phyloP scores from a whole-genome alignment of 192 early-diverging fungal genomes.

The Entomortierella chlamydospora region DNA sequence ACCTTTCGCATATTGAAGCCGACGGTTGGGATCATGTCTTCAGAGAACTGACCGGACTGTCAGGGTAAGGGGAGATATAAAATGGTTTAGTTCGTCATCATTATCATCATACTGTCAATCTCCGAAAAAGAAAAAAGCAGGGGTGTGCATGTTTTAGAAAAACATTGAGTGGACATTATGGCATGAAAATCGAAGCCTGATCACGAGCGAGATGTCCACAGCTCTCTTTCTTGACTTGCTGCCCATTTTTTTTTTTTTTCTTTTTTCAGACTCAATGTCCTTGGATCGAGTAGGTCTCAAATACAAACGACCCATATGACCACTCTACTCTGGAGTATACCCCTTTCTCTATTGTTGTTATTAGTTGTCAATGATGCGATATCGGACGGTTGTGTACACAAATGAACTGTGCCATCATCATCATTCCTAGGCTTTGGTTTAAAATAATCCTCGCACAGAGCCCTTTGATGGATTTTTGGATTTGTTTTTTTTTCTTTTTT shows the following conservation, averaged over 20 bases:
- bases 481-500: neutral
- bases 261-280: neutral
- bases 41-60: conserved; percentile 81
- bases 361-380: neutral
- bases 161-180: no score
- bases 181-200: neutral
- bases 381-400: neutral
- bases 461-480: neutral
- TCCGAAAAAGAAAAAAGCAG: neutral
- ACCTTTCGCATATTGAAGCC: conserved; percentile 99
- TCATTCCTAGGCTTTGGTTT: neutral
- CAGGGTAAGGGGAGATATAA: neutral
- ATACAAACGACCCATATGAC: neutral
- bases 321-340: neutral
- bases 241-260: no score
- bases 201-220: neutral
- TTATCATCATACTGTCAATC: neutral
- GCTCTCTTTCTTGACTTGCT: no score
- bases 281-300: no score
- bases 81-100: neutral
- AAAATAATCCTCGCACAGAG: neutral
- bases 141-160: no score
- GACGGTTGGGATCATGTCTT: conserved; percentile 96
- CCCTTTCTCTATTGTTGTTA: neutral
- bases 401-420: neutral